A percentile compares a stretch with the other conserved stretches of the same genome.
phyloP scores from a whole-genome alignment of 2,329 filamentous ascomycete genomes.

The Bipolaris bicolor region DNA sequence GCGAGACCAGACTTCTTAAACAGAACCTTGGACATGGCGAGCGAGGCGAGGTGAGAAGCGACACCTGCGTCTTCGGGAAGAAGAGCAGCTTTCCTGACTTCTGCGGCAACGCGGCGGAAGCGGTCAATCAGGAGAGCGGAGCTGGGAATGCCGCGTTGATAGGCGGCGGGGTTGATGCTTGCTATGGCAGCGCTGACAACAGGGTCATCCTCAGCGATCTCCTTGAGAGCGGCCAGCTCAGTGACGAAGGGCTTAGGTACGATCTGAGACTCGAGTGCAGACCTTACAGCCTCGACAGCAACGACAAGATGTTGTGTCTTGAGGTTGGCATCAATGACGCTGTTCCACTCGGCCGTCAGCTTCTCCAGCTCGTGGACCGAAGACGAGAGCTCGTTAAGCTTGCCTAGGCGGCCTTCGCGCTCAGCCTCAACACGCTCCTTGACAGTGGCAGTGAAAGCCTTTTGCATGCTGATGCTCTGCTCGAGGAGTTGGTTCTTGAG shows the following conservation, averaged over 20 bases:
- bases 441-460: constrained; percentile 79
- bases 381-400: constrained; percentile 77
- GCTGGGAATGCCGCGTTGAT: constrained; percentile 88
- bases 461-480: constrained; percentile 88
- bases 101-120: constrained; percentile 88
- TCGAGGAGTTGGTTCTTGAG: constrained; percentile 85
- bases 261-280: constrained; percentile 75
- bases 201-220: constrained; percentile 81
- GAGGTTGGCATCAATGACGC: constrained; percentile 86
- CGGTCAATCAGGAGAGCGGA: constrained; percentile 88
- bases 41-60: constrained; percentile 89
- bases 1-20: constrained; percentile 86
- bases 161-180: constrained; percentile 92
- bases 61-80: constrained; percentile 93
- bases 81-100: constrained; percentile 92
- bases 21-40: constrained; percentile 88
- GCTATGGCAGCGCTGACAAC: constrained; percentile 92
- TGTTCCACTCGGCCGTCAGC: constrained; percentile 87
- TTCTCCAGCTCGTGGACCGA: constrained; percentile 84
- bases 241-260: constrained; percentile 84
- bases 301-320: constrained; percentile 96
- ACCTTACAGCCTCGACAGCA: constrained; percentile 89
- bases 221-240: constrained; percentile 92
- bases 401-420: constrained; percentile 83
- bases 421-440: constrained; percentile 84